phyloP scores from a whole-genome alignment of 345 rosid species.

The Rhizophora apiculata region DNA sequence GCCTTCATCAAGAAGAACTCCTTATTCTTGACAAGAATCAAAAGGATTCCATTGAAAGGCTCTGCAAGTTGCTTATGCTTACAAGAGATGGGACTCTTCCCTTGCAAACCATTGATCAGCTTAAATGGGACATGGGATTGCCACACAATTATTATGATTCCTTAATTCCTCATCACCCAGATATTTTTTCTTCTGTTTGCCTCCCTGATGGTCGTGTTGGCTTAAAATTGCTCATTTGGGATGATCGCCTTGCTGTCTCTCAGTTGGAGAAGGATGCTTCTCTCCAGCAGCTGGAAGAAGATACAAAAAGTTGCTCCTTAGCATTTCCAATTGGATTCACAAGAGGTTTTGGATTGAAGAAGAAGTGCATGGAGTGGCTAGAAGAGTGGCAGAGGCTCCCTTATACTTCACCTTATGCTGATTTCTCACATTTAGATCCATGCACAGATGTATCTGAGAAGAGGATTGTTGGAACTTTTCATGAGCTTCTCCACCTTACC shows the following conservation, averaged over 20 bases:
- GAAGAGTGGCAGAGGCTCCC: conserved; percentile 82
- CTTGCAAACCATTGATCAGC: conserved; percentile 70
- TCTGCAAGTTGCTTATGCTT: conserved; percentile 75
- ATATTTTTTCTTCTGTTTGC: conserved; percentile 48
- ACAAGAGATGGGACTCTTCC: conserved; percentile 56
- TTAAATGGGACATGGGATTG: conserved; percentile 81
- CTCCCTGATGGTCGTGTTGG: conserved; percentile 56
- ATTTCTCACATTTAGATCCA: conserved; percentile 75
- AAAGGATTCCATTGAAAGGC: conserved; percentile 43
- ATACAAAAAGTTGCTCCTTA: conserved; percentile 23
- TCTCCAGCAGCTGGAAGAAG: conserved; percentile 30
- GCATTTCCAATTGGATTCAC: conserved; percentile 72
- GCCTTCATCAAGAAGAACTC: conserved; percentile 43
- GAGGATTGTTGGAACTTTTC: conserved; percentile 79
- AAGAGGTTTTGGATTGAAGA: conserved; percentile 77
- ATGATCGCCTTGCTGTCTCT: conserved; percentile 56
- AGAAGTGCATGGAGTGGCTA: conserved; percentile 74
- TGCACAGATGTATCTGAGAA: conserved; percentile 81
- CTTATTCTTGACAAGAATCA: conserved; percentile 22
- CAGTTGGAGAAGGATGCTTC: conserved; percentile 41
- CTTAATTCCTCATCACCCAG: conserved; percentile 36
- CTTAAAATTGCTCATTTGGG: conserved; percentile 55
- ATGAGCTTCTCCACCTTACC: conserved; percentile 82
- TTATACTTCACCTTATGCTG: conserved; percentile 63
- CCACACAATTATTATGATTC: conserved; percentile 54